phyloP scores from a whole-genome alignment of 164 flowering plant genomes.

The Macadamia integrifolia region DNA sequence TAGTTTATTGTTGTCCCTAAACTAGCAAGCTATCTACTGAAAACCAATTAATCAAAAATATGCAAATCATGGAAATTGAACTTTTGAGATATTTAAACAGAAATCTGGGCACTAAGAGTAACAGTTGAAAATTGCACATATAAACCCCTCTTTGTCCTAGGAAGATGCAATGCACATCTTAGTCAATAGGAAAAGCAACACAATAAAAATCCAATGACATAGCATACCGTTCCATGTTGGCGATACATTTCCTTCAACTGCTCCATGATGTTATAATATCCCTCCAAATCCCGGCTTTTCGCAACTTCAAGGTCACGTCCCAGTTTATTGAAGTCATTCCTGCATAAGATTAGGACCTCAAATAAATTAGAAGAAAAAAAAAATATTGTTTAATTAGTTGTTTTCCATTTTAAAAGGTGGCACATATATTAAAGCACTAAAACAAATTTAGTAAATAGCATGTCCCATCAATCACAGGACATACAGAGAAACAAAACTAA shows the following conservation, averaged over 20 bases:
- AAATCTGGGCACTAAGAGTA: too few relatives aligned
- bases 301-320: constrained; percentile 62
- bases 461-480: not conserved
- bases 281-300: constrained; percentile 57
- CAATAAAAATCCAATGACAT: not conserved
- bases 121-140: too few relatives aligned
- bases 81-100: too few relatives aligned
- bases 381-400: too few relatives aligned
- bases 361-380: not conserved
- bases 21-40: too few relatives aligned
- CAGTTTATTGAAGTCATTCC: constrained; percentile 60
- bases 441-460: not conserved
- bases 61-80: too few relatives aligned
- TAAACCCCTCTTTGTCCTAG: too few relatives aligned
- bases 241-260: constrained; percentile 67
- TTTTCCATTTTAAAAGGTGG: not conserved
- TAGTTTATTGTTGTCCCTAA: too few relatives aligned
- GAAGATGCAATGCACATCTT: too few relatives aligned
- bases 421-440: not conserved
- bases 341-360: constrained; percentile 16
- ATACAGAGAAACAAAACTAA: not conserved
- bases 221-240: constrained; percentile 55
- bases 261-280: constrained; percentile 38
- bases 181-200: too few relatives aligned
- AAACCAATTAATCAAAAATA: too few relatives aligned